These are phyloP conservation scores for Biscogniauxia marginata DNA, from an alignment of 2,329 filamentous ascomycete genomes.

Conservation along the genomic window DNA sequence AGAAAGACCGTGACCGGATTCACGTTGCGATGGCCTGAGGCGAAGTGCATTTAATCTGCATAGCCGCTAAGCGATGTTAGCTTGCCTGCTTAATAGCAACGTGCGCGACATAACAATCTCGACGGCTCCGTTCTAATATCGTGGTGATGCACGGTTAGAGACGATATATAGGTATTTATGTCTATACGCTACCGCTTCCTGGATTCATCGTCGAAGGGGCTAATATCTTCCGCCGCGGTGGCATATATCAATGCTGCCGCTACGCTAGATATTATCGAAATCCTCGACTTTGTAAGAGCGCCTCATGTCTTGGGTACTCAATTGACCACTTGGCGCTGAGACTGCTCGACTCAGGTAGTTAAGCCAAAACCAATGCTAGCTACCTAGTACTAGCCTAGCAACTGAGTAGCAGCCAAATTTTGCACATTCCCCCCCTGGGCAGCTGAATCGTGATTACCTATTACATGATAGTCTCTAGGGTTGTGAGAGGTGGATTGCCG, in stretches of 20 bases:
- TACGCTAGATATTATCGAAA: neutral
- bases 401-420: neutral
- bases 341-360: neutral
- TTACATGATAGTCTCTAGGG: neutral
- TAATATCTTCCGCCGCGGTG: neutral
- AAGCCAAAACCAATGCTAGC: neutral
- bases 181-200: no score
- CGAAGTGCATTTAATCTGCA: slow-evolving; percentile 26
- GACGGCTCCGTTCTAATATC: neutral
- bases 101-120: neutral
- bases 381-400: neutral
- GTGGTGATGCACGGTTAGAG: neutral
- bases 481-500: neutral
- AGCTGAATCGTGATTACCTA: neutral
- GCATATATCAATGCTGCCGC: neutral
- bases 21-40: slow-evolving; percentile 63
- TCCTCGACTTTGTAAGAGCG: neutral
- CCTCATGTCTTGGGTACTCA: neutral
- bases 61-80: neutral
- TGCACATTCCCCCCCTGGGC: neutral
- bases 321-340: neutral
- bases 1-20: slow-evolving; percentile 82
- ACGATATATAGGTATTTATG: no score
- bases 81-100: neutral
- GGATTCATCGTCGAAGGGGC: no score